Base-by-base conservation (phyloP, 805 yeast species). In the Debaryomyces tyrocola region DNA sequence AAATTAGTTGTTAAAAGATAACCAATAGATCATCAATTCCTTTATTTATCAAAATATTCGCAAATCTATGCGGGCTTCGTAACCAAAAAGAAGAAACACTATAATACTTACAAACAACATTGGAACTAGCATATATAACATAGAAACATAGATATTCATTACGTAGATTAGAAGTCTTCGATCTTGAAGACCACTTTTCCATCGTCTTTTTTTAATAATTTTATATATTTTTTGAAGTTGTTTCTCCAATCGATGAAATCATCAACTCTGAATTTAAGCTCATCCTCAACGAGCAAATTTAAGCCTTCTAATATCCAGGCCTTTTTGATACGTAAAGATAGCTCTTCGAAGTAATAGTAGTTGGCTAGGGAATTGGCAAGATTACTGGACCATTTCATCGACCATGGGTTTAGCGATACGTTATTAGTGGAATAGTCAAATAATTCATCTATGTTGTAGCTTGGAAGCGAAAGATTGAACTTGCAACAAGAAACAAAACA, bases 161-260 rank as follows among this genome's bases (percentile, higher is more conserved):
- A n/a, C n/a, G 3, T 17, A 17, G 18, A 4, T 17, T 41, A 71
- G 43, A 69, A 73, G 18, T 66, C 65, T 46, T 73, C 78, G n/a
- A 73, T 52, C 49, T 60, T 55, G 24, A 72, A 63, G 11, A 73
- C 56, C 11, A 66, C 51, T 51, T 67, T 66, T 10, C 66, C 66
- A 45, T 72, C 77, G 4, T 54, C 55, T 8, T 48, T 55, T 37
- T 56, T 56, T 45, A 73, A 51, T 8, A 49, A 46, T 15, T 53
- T 59, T 27, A 70, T 58, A 35, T 55, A 55, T n/a, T 57, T 45
- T 40, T 60, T 62, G 52, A 63, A 67, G 43, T 63, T 60, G 43
- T 60, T 59, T 48, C 75, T 57, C 78, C 78, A 73, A 49, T 73
- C 78, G 8, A 56, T 45, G 36, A 50, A 58, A 18, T 54, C 56